A percentile compares a stretch with the other conserved stretches of the same genome.
Evolutionary conservation across 495 filamentous ascomycete species (phyloP).

Genomic region (Aspergillus steynii): DNA sequence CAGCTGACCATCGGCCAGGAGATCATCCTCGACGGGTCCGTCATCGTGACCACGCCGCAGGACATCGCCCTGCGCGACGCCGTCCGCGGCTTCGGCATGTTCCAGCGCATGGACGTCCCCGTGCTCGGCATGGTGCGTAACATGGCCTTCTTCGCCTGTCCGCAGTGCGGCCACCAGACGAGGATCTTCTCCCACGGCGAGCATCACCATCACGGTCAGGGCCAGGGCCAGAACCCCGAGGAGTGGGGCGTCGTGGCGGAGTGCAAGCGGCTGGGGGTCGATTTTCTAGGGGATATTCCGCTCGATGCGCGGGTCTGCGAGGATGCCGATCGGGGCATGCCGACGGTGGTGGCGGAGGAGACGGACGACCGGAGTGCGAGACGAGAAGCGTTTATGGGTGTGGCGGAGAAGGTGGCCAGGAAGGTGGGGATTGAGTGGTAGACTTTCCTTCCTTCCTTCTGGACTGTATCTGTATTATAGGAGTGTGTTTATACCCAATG

Average conservation of each 20-base stretch:
- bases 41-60: slow-evolving; percentile 95
- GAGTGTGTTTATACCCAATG: neutral
- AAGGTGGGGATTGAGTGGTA: slow-evolving; percentile 45
- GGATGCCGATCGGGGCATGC: slow-evolving; percentile 85
- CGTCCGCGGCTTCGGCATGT: slow-evolving; percentile 88
- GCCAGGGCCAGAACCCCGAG: slow-evolving; percentile 31
- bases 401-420: slow-evolving; percentile 62
- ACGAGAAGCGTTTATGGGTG: slow-evolving; percentile 67
- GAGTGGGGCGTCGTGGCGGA: slow-evolving; percentile 52
- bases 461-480: neutral
- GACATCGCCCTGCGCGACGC: slow-evolving; percentile 88
- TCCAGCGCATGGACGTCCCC: slow-evolving; percentile 73
- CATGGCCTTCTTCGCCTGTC: slow-evolving; percentile 86
- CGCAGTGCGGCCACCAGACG: slow-evolving; percentile 70
- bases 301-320: slow-evolving; percentile 83
- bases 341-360: slow-evolving; percentile 89
- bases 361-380: slow-evolving; percentile 69
- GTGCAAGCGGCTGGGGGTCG: slow-evolving; percentile 65
- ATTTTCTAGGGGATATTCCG: slow-evolving; percentile 85
- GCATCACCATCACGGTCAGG: slow-evolving; percentile 26
- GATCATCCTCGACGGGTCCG: slow-evolving; percentile 76
- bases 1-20: slow-evolving; percentile 94
- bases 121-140: slow-evolving; percentile 95
- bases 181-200: slow-evolving; percentile 67
- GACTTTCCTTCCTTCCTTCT: neutral